Percentiles rank a stretch among this genome's conserved stretches.
Conservation (phyloP, 805 yeast species). For the Torulaspora indica region DNA sequence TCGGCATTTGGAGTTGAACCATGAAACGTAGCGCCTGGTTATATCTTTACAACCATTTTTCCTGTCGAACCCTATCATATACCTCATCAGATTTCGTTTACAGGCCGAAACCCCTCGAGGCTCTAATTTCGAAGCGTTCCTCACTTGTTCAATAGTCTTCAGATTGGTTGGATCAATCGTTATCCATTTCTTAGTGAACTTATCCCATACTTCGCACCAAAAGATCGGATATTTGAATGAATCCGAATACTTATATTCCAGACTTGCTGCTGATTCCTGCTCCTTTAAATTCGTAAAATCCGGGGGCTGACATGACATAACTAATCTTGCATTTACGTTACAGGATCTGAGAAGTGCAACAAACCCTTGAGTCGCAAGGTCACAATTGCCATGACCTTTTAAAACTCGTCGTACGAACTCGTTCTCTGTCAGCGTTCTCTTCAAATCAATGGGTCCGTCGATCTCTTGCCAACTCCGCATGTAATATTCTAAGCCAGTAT, state of each 20-base stretch:
- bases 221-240: constrained; percentile 57
- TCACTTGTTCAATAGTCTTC: constrained; percentile 56
- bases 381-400: constrained; percentile 62
- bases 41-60: constrained; percentile 69
- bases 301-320: constrained; percentile 85
- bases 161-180: constrained; percentile 76
- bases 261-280: constrained; percentile 11
- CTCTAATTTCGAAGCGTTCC: constrained; percentile 56
- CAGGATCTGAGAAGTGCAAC: constrained; percentile 68
- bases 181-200: constrained; percentile 66
- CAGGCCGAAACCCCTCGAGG: constrained; percentile 43
- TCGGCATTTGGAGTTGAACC: constrained; percentile 67
- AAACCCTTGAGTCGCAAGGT: constrained; percentile 82
- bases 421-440: constrained; percentile 34
- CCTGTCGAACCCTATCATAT: constrained; percentile 73
- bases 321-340: constrained; percentile 66
- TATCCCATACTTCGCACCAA: constrained; percentile 95
- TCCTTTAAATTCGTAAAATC: constrained; percentile 54
- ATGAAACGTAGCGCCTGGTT: constrained; percentile 72
- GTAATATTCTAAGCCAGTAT: constrained; percentile 35
- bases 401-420: constrained; percentile 44
- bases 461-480: constrained; percentile 48
- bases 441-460: constrained; percentile 16
- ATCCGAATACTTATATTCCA: constrained; percentile 18
- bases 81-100: constrained; percentile 51